These are phyloP conservation scores for Cichorium intybus DNA, from an alignment of 140 eudicot species.

Conservation along the genomic window DNA sequence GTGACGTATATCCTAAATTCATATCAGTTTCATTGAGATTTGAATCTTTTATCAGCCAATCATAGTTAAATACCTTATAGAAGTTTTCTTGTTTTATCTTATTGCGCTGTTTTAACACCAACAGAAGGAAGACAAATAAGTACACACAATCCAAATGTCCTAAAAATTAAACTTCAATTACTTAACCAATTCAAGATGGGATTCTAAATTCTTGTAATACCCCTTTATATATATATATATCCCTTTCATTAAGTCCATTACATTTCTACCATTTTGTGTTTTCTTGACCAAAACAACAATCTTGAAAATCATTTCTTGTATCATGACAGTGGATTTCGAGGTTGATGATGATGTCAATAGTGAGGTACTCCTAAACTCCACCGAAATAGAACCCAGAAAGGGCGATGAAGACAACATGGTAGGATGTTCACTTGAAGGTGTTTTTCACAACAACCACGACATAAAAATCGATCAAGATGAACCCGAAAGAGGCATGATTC, in stretches of 20 bases:
- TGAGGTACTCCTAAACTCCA: slow-evolving; percentile 25
- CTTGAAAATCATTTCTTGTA: not conserved
- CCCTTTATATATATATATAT: not conserved
- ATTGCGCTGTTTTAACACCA: not conserved
- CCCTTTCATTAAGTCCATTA: too few relatives aligned
- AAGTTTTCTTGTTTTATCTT: not conserved
- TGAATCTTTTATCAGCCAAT: not conserved
- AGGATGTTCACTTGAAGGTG: slow-evolving; percentile 50
- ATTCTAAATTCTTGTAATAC: not conserved
- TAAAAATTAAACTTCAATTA: not conserved
- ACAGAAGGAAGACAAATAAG: not conserved
- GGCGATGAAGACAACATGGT: slow-evolving; percentile 43
- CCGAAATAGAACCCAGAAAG: slow-evolving; percentile 30
- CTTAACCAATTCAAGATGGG: not conserved
- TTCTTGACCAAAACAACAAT: not conserved
- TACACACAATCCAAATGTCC: not conserved
- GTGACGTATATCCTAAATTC: not conserved
- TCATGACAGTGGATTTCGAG: slow-evolving; percentile 49
- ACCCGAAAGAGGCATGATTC: slow-evolving; percentile 42
- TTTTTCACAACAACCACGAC: slow-evolving; percentile 45
- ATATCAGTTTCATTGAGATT: slow-evolving; percentile 2
- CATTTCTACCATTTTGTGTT: too few relatives aligned
- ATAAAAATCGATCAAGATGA: slow-evolving; percentile 45
- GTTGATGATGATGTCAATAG: slow-evolving; percentile 44
- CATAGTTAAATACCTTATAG: not conserved